Evolutionary conservation across 805 yeast genomes (phyloP).

Genomic region (Kodamaea neixiangensis): DNA sequence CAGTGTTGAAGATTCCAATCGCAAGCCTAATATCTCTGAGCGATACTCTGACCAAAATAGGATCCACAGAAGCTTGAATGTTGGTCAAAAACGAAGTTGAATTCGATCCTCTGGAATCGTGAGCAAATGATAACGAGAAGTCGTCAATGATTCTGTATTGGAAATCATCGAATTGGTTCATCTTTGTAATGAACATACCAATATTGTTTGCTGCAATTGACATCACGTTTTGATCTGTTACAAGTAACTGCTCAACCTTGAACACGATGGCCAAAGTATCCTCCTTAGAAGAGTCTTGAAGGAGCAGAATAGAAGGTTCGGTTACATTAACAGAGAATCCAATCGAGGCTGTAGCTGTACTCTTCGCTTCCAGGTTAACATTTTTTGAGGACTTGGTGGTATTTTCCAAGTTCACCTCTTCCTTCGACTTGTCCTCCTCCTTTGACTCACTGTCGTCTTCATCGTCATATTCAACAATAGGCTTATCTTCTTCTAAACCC

Average conservation of each 20-base stretch:
- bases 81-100: constrained; percentile 58
- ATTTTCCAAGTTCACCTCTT: constrained; percentile 5
- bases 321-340: constrained; percentile 68
- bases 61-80: constrained; percentile 74
- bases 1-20: constrained; percentile 67
- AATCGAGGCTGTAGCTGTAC: constrained; percentile 21
- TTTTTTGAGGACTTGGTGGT: not conserved
- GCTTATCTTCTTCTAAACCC: constrained; percentile 37
- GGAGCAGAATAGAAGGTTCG: constrained; percentile 72
- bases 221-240: constrained; percentile 66
- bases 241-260: constrained; percentile 74
- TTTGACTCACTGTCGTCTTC: constrained; percentile 16
- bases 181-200: constrained; percentile 81
- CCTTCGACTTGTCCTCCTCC: not conserved
- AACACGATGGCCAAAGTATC: constrained; percentile 88
- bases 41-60: constrained; percentile 77
- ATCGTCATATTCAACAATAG: constrained; percentile 16
- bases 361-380: constrained; percentile 4
- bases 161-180: constrained; percentile 65
- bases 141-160: constrained; percentile 82
- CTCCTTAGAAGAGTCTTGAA: constrained; percentile 72
- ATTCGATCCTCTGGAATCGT: constrained; percentile 71
- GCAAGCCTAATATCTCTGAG: constrained; percentile 86
- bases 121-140: constrained; percentile 73
- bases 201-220: constrained; percentile 72